Evolutionary conservation across 805 yeast genomes (phyloP).

Genomic region (Blastobotrys terrestris): DNA sequence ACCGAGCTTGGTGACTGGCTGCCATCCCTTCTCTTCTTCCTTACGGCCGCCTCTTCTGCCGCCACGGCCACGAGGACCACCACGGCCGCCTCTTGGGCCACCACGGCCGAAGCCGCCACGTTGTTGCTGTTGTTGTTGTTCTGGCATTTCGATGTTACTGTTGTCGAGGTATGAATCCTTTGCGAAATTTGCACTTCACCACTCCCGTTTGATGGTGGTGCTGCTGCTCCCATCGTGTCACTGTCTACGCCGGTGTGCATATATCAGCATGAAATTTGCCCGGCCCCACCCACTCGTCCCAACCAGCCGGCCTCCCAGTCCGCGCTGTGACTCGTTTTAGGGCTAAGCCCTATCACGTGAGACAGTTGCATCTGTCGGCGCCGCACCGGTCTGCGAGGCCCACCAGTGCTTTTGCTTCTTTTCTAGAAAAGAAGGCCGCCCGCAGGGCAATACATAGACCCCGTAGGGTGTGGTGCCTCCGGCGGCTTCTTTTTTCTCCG

Average conservation of each 20-base stretch:
- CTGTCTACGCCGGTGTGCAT: background rate
- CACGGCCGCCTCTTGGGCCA: slow-evolving; percentile 25
- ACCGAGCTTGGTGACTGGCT: slow-evolving; percentile 99
- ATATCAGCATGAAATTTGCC: background rate
- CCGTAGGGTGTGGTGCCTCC: background rate
- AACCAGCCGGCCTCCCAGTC: background rate
- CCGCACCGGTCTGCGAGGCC: background rate
- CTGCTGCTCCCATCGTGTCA: background rate
- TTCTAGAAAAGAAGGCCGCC: background rate
- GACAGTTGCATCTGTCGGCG: background rate
- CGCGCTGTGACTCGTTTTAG: background rate
- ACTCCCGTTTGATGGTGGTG: background rate
- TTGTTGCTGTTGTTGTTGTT: slow-evolving; percentile 4
- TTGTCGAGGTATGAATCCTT: slow-evolving; percentile 1
- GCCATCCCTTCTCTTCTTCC: slow-evolving; percentile 98
- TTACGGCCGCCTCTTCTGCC: slow-evolving; percentile 71
- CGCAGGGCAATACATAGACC: background rate
- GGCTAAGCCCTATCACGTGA: background rate
- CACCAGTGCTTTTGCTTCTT: background rate
- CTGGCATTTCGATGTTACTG: background rate
- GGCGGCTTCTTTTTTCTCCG: background rate
- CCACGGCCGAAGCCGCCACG: slow-evolving; percentile 1
- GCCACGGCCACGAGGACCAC: slow-evolving; percentile 49
- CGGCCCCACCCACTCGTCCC: background rate
- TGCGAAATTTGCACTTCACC: background rate